Evolutionary conservation across 306 rosid species (phyloP), one percentile per base, ranked within the genome.

Genomic region (Medicago lupulina): DNA sequence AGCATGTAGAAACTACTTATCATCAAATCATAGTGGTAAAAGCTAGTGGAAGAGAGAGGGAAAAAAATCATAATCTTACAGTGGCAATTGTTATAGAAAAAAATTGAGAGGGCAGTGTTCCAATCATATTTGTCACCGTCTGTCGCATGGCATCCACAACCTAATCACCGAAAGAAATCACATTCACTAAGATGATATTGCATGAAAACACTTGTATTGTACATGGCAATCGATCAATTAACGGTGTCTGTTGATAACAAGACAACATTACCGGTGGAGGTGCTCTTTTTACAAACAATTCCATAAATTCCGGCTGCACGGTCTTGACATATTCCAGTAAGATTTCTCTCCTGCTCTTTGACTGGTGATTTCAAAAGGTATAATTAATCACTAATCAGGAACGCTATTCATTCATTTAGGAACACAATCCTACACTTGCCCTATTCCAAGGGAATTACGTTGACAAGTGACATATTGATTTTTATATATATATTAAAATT

Each of bases 241-340:
- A 74, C 44, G 6, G 58, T 5, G 39, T 9, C 9, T 75, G 36
- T 14, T n/a, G 3, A 74, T 47, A 46, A 23, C 57, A 74, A 54
- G 39, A 67, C 18, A 71, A 38, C 21, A 60, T 31, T 73, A 92
- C 99, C 96, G 90, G 97, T 71, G 90, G 91, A 31, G 99, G 97
- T 15, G 97, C 99, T 79, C 96, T 89, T 82, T 95, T 89, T 67
- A 95, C 93, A 86, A 95, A 95, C 86, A 92, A 80, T 78, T 92
- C 98, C 99, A 95, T 92, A 83, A 95, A 92, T 86, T 95, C 99
- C 19, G 99, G 99, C 83, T 92, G 88, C 79, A 95, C 99, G 73
- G 84, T 95, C 87, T 92, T 89, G 0, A 95, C 99, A 74, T 95
- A 95, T 83, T 95, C 99, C 86, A 92, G 80, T 7, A 95, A 87